Base-by-base conservation (phyloP, 352 stramenopile genomes). In the Peronospora belbahrii region DNA sequence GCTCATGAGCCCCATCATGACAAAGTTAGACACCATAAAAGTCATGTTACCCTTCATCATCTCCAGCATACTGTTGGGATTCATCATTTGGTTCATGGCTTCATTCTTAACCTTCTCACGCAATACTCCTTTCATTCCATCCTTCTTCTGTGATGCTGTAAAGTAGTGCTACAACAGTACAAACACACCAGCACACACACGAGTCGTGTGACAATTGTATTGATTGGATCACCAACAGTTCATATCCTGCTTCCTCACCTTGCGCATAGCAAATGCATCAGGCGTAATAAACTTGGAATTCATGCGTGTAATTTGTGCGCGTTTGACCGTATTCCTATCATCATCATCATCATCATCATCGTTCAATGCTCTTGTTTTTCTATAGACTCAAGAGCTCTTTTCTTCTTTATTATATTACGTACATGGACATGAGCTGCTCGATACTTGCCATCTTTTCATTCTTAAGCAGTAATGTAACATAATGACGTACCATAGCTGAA, bases 31-130 rank as follows among this genome's bases (percentile, higher is more conserved):
- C 14, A 98, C 85, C 89, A 98, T 98, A 51, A 98, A 98, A 10
- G 89, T 96, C 85, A 98, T 98, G 64, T 98, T 97, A 50, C 95
- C 94, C 74, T 98, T 98, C 89, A 98, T 97, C 77, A 96, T 96
- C 61, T 97, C 93, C 51, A 98, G 91, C 94, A 98, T 98, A 40
- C 76, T 86, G 59, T 96, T 91, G 24, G 95, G 92, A 62, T 97
- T 96, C 70, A 95, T 86, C 80, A 98, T 96, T 62, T 96, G 88
- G 66, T 95, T 94, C 71, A 87, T 92, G 18, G 74, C 74, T 43
- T 91, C 79, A 60, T 78, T 94, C 63, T 93, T 87, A 37, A 89
- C 78, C 65, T 96, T 95, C 47, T 93, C 74, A 11, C 80, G 77
- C 38, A 97, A 64, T 18, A 72, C 67, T 6, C 88, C 85, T 33